Conservation (phyloP, 805 yeast genomes). For the Spathaspora arborariae region DNA sequence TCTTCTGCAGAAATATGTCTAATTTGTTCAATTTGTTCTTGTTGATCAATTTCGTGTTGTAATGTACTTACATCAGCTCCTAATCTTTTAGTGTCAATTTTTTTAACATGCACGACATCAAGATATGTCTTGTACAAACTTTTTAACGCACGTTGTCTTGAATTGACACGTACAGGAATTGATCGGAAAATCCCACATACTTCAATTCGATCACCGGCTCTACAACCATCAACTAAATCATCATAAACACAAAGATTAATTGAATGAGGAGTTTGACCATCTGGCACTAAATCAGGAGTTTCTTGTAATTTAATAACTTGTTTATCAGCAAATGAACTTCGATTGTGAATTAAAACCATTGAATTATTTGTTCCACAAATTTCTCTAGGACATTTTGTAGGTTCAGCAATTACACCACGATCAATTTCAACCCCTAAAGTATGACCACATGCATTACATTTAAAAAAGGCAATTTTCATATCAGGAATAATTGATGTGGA, state of each 20-base stretch:
- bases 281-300: conserved; percentile 94
- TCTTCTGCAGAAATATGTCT: conserved; percentile 70
- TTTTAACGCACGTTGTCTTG: conserved; percentile 80
- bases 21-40: conserved; percentile 73
- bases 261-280: conserved; percentile 98
- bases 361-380: conserved; percentile 80
- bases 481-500: conserved; percentile 93
- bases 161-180: conserved; percentile 83
- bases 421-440: conserved; percentile 89
- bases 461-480: conserved; percentile 96
- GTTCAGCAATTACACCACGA: conserved; percentile 91
- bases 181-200: conserved; percentile 95
- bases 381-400: conserved; percentile 86
- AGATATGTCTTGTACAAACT: conserved; percentile 86
- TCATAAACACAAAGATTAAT: conserved; percentile 92
- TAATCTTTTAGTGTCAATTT: conserved; percentile 75
- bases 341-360: conserved; percentile 86
- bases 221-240: conserved; percentile 87
- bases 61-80: conserved; percentile 76
- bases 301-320: conserved; percentile 94
- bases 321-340: conserved; percentile 91
- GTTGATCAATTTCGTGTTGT: conserved; percentile 47
- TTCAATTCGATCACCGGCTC: conserved; percentile 96
- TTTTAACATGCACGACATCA: conserved; percentile 90
- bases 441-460: conserved; percentile 92